These are phyloP conservation scores for Leccinum truebloodii DNA, from an alignment of 768 basidiomycete species.

Conservation along the genomic window DNA sequence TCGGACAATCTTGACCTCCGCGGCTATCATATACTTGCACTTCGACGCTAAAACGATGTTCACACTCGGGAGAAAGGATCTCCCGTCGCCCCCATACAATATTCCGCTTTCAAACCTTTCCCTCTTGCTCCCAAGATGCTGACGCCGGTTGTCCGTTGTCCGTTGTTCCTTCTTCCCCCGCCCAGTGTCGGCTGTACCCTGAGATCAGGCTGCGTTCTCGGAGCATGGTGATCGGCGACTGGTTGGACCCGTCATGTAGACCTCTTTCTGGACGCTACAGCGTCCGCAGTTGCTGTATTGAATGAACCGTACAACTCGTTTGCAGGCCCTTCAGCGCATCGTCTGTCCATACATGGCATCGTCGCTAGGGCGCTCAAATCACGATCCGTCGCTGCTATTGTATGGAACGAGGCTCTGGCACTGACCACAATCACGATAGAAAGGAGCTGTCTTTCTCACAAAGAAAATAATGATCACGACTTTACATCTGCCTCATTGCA, in stretches of 20 bases:
- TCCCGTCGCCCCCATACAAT: not conserved
- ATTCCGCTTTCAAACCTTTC: not conserved
- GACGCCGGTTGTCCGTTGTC: not conserved
- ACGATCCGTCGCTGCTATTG: not conserved
- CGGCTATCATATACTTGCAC: not conserved
- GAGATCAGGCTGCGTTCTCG: not conserved
- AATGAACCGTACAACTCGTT: not conserved
- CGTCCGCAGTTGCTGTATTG: not conserved
- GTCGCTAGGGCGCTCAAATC: not conserved
- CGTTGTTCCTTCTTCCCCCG: not conserved
- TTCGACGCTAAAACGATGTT: not conserved
- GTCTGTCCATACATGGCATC: not conserved
- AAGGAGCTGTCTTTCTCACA: no score
- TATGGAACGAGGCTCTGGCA: not conserved
- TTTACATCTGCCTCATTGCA: not conserved
- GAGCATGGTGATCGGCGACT: not conserved
- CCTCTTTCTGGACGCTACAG: not conserved
- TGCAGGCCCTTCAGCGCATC: not conserved
- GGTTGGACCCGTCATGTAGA: not conserved
- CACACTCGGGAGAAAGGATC: constrained; percentile 1
- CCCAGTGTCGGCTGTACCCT: not conserved
- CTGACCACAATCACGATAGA: not conserved
- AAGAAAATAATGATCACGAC: no score
- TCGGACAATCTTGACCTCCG: not conserved
- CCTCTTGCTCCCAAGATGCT: not conserved